phyloP scores from a whole-genome alignment of 1,139 yeast genomes.

The Groenewaldozyma sp. region DNA sequence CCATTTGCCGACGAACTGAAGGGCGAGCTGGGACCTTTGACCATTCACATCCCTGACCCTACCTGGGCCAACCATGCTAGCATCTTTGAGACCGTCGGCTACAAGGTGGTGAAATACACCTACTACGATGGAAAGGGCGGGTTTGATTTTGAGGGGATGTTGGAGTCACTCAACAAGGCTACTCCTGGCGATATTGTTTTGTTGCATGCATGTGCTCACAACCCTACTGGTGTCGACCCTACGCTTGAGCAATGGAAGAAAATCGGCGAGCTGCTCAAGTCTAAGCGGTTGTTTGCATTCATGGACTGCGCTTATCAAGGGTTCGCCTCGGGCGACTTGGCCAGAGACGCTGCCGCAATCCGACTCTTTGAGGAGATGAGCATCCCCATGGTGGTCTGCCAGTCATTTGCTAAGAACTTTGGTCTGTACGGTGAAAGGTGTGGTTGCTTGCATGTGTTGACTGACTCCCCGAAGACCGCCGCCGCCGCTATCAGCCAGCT shows the following conservation, averaged over 20 bases:
- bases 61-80: constrained; percentile 96
- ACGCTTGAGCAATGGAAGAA: constrained; percentile 67
- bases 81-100: constrained; percentile 62
- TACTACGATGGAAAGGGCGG: constrained; percentile 68
- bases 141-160: constrained; percentile 44
- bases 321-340: constrained; percentile 64
- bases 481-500: constrained; percentile 62
- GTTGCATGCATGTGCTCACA: constrained; percentile 92
- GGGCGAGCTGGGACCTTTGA: constrained; percentile 31
- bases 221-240: constrained; percentile 94
- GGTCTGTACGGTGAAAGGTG: constrained; percentile 95
- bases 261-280: constrained; percentile 52
- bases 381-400: constrained; percentile 60
- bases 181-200: constrained; percentile 43
- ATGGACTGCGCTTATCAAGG: constrained; percentile 96
- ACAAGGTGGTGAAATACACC: constrained; percentile 60
- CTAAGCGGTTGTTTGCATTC: constrained; percentile 55
- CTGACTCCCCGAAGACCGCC: constrained; percentile 24
- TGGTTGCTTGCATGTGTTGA: constrained; percentile 68
- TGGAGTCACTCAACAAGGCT: constrained; percentile 26
- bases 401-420: constrained; percentile 94
- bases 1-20: constrained; percentile 26
- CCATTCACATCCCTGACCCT: constrained; percentile 73
- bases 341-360: constrained; percentile 42
- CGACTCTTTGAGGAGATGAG: constrained; percentile 33